Percentiles rank a stretch among this genome's conserved stretches.
phyloP scores from a whole-genome alignment of 495 filamentous ascomycete genomes.

The Mycothermus thermophilus region DNA sequence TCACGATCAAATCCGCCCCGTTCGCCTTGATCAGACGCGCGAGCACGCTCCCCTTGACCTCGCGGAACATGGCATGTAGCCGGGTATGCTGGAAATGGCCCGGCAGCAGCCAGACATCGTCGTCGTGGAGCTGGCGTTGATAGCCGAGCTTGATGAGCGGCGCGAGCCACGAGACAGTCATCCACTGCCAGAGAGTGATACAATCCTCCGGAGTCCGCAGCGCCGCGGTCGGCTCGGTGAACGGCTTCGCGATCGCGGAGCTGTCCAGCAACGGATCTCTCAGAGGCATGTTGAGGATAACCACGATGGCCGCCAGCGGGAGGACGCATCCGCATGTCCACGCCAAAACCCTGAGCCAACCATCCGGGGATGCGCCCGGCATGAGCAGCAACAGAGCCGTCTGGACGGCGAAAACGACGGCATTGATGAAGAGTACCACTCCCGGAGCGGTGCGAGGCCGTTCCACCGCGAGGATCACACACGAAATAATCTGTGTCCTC shows the following conservation, averaged over 20 bases:
- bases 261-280: slow-evolving; percentile 43
- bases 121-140: slow-evolving; percentile 50
- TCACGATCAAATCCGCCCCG: slow-evolving; percentile 58
- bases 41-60: slow-evolving; percentile 56
- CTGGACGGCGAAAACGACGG: slow-evolving; percentile 7
- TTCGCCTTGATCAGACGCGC: slow-evolving; percentile 57
- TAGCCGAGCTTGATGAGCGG: slow-evolving; percentile 53
- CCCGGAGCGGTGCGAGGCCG: slow-evolving; percentile 14
- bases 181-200: slow-evolving; percentile 64
- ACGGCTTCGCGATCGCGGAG: slow-evolving; percentile 48
- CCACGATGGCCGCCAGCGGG: slow-evolving; percentile 22
- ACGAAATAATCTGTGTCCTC: slow-evolving; percentile 8
- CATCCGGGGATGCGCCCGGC: slow-evolving; percentile 1
- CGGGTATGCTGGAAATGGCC: slow-evolving; percentile 63
- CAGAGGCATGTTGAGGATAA: slow-evolving; percentile 60
- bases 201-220: slow-evolving; percentile 73
- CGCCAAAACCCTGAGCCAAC: slow-evolving; percentile 1
- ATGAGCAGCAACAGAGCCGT: slow-evolving; percentile 7
- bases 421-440: slow-evolving; percentile 15
- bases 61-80: slow-evolving; percentile 58
- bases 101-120: slow-evolving; percentile 63
- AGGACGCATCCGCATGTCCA: slow-evolving; percentile 7
- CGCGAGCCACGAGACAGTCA: slow-evolving; percentile 71
- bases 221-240: slow-evolving; percentile 39
- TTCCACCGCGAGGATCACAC: slow-evolving; percentile 14